Percentiles rank a stretch among this genome's conserved stretches.
Conservation (phyloP, 129 eudicot genomes). For the Saposhnikovia divaricata region DNA sequence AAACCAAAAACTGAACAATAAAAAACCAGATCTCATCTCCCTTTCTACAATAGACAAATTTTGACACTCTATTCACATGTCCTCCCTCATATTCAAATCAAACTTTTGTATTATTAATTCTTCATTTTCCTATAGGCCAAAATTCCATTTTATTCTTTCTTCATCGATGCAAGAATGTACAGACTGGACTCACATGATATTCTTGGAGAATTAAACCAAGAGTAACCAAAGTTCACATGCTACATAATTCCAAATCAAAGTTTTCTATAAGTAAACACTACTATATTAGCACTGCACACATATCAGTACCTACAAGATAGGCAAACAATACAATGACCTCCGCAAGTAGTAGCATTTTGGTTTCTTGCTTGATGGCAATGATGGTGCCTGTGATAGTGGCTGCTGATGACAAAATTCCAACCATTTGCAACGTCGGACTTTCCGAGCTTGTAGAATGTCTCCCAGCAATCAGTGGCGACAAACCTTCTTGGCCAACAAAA, state of each 20-base stretch:
- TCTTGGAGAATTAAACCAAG: slow-evolving; percentile 5
- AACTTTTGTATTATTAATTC: not conserved
- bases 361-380: not conserved
- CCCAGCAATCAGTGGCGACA: slow-evolving; percentile 11
- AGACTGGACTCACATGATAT: slow-evolving; percentile 11
- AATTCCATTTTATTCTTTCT: not conserved
- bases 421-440: slow-evolving; percentile 10
- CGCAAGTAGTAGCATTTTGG: not conserved
- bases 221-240: slow-evolving; percentile 4
- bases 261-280: slow-evolving; percentile 1
- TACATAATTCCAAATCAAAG: slow-evolving; percentile 2
- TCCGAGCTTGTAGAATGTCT: slow-evolving; percentile 13
- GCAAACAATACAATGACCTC: not conserved
- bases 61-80: not conserved
- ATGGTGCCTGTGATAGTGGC: not conserved
- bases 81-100: not conserved
- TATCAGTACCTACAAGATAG: not conserved
- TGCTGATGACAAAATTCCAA: not conserved
- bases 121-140: not conserved
- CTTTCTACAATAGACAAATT: not conserved
- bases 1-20: not conserved
- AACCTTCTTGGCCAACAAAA: slow-evolving; percentile 9
- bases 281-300: not conserved
- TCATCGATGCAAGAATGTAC: not conserved
- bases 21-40: not conserved